phyloP scores from a whole-genome alignment of 2,329 filamentous ascomycete genomes.

The Colletotrichum navitas region DNA sequence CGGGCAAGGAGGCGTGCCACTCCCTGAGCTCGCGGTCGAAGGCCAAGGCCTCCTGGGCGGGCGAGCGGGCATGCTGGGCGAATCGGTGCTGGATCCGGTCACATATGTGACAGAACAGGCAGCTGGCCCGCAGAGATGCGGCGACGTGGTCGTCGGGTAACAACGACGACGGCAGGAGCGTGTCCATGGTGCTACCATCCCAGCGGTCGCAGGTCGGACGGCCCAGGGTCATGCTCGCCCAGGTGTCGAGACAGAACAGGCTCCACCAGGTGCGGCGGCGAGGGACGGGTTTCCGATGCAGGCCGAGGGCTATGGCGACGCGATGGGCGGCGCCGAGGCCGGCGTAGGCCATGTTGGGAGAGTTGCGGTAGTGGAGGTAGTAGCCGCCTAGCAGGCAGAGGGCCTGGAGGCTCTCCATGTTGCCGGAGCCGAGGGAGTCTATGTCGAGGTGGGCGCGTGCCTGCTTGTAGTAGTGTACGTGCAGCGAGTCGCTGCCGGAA shows the following conservation, averaged over 20 bases:
- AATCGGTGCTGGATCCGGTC: conserved; percentile 49
- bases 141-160: conserved; percentile 46
- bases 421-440: conserved; percentile 64
- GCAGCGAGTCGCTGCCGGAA: conserved; percentile 66
- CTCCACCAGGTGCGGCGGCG: conserved; percentile 59
- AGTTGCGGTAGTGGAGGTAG: conserved; percentile 46
- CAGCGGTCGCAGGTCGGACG: conserved; percentile 51
- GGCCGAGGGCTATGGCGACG: conserved; percentile 43
- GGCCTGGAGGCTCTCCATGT: conserved; percentile 44
- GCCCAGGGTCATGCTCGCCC: conserved; percentile 57
- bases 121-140: conserved; percentile 46
- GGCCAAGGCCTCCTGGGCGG: conserved; percentile 45
- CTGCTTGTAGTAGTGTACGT: conserved; percentile 68
- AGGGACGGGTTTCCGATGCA: conserved; percentile 41
- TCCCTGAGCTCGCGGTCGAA: conserved; percentile 47
- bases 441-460: conserved; percentile 66
- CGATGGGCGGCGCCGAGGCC: conserved; percentile 43
- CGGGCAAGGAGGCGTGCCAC: conserved; percentile 47
- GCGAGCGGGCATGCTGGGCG: conserved; percentile 46
- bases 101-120: conserved; percentile 49
- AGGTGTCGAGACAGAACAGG: conserved; percentile 57
- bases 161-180: conserved; percentile 44
- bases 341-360: conserved; percentile 45
- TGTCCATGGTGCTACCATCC: conserved; percentile 50
- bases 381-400: conserved; percentile 44